Evolutionary conservation across 2,329 filamentous ascomycete species (phyloP).

Genomic region (Aspergillus intermedius): DNA sequence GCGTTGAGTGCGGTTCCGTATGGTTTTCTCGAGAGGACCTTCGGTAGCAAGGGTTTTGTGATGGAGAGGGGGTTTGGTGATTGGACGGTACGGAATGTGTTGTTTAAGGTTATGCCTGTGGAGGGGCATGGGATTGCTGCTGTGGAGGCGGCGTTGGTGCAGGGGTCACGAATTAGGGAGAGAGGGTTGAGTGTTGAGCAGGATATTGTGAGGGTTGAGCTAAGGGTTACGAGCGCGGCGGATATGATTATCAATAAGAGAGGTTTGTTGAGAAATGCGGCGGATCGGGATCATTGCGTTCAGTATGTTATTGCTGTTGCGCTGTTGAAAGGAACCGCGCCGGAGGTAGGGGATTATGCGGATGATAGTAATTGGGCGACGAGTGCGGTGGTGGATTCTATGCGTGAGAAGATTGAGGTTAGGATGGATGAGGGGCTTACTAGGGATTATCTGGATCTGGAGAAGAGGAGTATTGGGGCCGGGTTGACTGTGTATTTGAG

Average conservation of each 20-base stretch:
- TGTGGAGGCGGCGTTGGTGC: constrained; percentile 25
- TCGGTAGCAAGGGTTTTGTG: constrained; percentile 13
- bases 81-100: constrained; percentile 18
- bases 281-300: constrained; percentile 33
- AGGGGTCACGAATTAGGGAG: constrained; percentile 7
- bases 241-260: constrained; percentile 29
- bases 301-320: constrained; percentile 28
- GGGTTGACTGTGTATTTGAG: constrained; percentile 21
- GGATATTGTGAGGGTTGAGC: constrained; percentile 19
- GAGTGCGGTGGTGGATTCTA: constrained; percentile 10
- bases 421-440: constrained; percentile 22
- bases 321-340: constrained; percentile 23
- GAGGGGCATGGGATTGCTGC: constrained; percentile 32
- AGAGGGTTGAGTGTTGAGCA: constrained; percentile 7
- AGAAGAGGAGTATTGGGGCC: constrained; percentile 20
- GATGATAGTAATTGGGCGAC: constrained; percentile 21
- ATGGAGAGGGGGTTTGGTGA: constrained; percentile 14
- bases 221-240: constrained; percentile 26
- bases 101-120: constrained; percentile 22
- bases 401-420: constrained; percentile 22
- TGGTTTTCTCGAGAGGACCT: constrained; percentile 29
- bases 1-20: constrained; percentile 27
- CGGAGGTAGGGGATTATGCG: constrained; percentile 21
- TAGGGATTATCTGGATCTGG: constrained; percentile 22
- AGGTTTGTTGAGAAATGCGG: constrained; percentile 20